Conservation (phyloP, 2,329 filamentous ascomycete genomes). For the Pseudocercospora crystallina region DNA sequence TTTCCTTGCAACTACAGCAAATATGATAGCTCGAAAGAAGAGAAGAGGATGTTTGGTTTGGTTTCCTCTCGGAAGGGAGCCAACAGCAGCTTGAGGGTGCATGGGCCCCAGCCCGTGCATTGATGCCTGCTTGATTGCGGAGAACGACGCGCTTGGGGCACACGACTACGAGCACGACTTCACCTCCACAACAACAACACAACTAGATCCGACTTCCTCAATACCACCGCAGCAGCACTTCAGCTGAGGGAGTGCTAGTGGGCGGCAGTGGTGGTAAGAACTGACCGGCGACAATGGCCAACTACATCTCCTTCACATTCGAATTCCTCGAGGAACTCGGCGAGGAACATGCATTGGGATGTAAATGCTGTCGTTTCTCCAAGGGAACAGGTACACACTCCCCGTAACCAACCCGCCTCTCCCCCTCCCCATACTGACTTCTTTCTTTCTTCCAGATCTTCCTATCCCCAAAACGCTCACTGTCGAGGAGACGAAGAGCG, state of each 20-base stretch:
- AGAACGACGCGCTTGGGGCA: background rate
- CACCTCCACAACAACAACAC: background rate
- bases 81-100: too few relatives aligned
- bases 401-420: background rate
- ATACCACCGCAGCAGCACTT: background rate
- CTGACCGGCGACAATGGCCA: constrained; percentile 16
- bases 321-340: constrained; percentile 21
- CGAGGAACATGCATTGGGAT: constrained; percentile 19
- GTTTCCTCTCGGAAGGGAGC: too few relatives aligned
- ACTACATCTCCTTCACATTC: constrained; percentile 23
- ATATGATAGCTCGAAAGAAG: too few relatives aligned
- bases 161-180: too few relatives aligned
- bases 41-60: too few relatives aligned
- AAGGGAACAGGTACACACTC: constrained; percentile 13
- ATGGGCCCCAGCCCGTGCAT: too few relatives aligned
- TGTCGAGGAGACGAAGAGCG: constrained; percentile 23
- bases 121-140: too few relatives aligned
- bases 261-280: background rate
- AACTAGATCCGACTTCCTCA: background rate
- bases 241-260: background rate
- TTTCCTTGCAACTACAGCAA: too few relatives aligned
- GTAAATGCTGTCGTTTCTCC: constrained; percentile 26
- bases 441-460: constrained; percentile 14
- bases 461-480: constrained; percentile 21
- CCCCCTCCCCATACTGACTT: background rate